Base-by-base conservation (phyloP, 768 basidiomycete species). In the Chalciporus chontae region DNA sequence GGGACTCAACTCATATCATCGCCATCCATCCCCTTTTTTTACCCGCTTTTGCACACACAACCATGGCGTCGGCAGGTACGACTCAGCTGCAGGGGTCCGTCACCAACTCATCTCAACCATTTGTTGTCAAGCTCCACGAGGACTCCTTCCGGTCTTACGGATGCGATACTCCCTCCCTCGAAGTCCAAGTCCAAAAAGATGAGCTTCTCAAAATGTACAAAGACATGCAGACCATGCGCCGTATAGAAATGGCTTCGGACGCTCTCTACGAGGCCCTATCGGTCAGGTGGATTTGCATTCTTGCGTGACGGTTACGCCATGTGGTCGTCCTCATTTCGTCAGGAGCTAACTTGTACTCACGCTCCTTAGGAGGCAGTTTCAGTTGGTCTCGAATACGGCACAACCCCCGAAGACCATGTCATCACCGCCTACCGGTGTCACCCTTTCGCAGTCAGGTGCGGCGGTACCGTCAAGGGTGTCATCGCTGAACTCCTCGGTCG, bases 161-260 rank as follows among this genome's bases (percentile, higher is more conserved):
- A 61, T 91, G 87, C 67, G 94, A 97, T 37, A 73, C 74, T 5
- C 94, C 94, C 14, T 73, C 77, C 7, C 78, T 93, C 56, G 84
- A 94, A 42, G 87, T 93, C 32, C 77, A 90, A 63, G 86, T 94
- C 43, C 83, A 87, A 52, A 94, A 93, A 68, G 82, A 88, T 52
- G 75, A 84, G 67, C 79, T 99, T 24, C 69, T 98, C 53, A 75
- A 80, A 55, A 88, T 94, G 88, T 99, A 96, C 81, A 82, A 75
- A 66, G 75, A 93, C 66, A 97, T 97, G 94, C 83, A 81, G 67
- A 75, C 80, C 42, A 91, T 96, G 85, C 83, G 94, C 46, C 77
- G 92, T 50, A 94, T 94, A 92, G 95, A 98, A 73, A 94, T 94
- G 87, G 92, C 94, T 11, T 90, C 94, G 14, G 95, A 97, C 68